These are phyloP conservation scores for Dacryopinax primogenitus DNA, from an alignment of 768 basidiomycete species.

Conservation along the genomic window DNA sequence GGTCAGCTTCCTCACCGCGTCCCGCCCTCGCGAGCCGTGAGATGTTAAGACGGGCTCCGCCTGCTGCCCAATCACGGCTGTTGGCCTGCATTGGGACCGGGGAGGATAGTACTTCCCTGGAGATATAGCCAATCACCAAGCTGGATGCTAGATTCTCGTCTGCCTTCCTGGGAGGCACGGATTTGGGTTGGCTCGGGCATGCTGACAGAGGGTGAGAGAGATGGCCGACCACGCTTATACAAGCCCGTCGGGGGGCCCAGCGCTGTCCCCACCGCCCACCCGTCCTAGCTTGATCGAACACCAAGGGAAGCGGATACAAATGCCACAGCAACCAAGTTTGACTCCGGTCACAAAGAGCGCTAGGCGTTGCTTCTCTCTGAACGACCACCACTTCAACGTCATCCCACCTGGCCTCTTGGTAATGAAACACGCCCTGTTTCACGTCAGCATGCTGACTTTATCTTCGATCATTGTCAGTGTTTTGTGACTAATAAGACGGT, in stretches of 20 bases:
- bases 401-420: background rate
- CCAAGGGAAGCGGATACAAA: conserved; percentile 5
- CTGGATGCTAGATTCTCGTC: background rate
- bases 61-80: background rate
- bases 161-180: background rate
- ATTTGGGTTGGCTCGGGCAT: background rate
- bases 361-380: background rate
- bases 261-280: background rate
- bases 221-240: background rate
- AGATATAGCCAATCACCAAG: conserved; percentile 3
- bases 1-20: background rate
- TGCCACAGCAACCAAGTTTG: background rate
- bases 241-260: background rate
- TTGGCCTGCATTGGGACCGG: background rate
- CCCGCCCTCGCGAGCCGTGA: background rate
- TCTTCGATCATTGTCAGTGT: background rate
- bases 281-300: background rate
- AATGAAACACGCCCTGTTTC: conserved; percentile 1
- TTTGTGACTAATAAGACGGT: too few species aligned
- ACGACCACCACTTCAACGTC: background rate
- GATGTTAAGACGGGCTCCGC: background rate
- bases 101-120: background rate
- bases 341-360: background rate
- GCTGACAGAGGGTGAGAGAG: conserved; percentile 5
- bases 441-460: background rate